phyloP scores from a whole-genome alignment of 2,329 filamentous ascomycete genomes.

The Calycina herbarum region DNA sequence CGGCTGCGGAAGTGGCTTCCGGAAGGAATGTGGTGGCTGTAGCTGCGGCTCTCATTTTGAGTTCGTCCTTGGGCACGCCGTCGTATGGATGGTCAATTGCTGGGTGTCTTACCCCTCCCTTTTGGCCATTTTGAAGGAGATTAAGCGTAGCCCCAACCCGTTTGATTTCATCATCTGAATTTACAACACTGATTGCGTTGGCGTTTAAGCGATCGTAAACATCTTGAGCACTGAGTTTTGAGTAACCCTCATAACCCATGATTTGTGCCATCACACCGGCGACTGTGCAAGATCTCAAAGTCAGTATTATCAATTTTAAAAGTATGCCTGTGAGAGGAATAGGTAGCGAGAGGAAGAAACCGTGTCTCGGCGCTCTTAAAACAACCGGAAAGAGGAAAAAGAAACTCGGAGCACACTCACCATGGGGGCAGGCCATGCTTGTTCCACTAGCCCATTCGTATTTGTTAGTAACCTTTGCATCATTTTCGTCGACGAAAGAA shows the following conservation, averaged over 20 bases:
- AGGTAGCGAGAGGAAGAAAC: too few species aligned
- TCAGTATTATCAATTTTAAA: too few species aligned
- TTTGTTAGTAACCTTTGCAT: not conserved
- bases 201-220: slow-evolving; percentile 3
- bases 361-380: too few species aligned
- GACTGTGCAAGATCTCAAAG: not conserved
- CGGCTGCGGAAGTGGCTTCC: not conserved
- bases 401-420: too few species aligned
- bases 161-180: slow-evolving; percentile 2
- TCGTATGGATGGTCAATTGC: not conserved
- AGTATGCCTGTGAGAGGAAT: too few species aligned
- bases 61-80: not conserved
- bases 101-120: not conserved
- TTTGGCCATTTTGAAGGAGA: not conserved
- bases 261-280: slow-evolving; percentile 10
- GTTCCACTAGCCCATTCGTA: slow-evolving; percentile 9
- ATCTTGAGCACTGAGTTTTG: not conserved
- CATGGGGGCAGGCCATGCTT: slow-evolving; percentile 7
- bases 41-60: not conserved
- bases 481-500: not conserved
- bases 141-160: not conserved
- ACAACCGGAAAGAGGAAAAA: too few species aligned
- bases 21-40: not conserved
- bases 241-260: slow-evolving; percentile 9
- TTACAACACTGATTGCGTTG: not conserved